phyloP scores from a whole-genome alignment of 495 filamentous ascomycete species.

The Tirmania nivea region DNA sequence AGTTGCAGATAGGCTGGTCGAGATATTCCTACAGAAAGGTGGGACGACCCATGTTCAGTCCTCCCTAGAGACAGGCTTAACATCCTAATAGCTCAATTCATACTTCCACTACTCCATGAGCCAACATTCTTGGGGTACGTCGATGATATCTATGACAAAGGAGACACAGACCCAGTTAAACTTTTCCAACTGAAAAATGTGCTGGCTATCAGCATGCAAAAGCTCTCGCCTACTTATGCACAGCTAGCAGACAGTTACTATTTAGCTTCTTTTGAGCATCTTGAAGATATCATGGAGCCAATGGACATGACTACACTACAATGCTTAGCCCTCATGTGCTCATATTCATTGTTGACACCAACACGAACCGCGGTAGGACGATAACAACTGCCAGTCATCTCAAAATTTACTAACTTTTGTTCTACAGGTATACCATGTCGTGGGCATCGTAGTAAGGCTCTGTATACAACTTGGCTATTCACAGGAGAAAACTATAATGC shows the following conservation, averaged over 20 bases:
- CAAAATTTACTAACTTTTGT: background rate
- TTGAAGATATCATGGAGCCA: conserved; percentile 52
- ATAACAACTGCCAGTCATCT: background rate
- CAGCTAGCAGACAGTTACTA: conserved; percentile 83
- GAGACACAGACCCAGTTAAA: conserved; percentile 51
- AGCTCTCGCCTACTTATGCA: conserved; percentile 53
- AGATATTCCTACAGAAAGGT: conserved; percentile 67
- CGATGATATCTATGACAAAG: conserved; percentile 48
- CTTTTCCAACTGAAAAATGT: conserved; percentile 77
- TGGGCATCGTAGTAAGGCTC: conserved; percentile 64
- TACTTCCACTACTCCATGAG: conserved; percentile 70
- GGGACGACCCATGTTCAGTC: conserved; percentile 9
- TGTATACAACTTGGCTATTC: conserved; percentile 66
- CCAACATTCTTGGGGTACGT: conserved; percentile 52
- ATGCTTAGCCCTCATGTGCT: conserved; percentile 64
- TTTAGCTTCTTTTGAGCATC: conserved; percentile 56
- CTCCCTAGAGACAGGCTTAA: no score
- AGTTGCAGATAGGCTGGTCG: conserved; percentile 49
- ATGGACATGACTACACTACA: conserved; percentile 81
- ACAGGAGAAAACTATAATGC: conserved; percentile 62
- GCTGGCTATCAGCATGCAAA: conserved; percentile 79
- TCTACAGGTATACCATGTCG: conserved; percentile 49
- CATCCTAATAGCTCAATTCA: conserved; percentile 43
- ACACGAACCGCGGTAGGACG: conserved; percentile 51
- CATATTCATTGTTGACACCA: conserved; percentile 80